Evolutionary conservation across 305 asterid genomes (phyloP), one percentile per base, ranked within the genome.

Genomic region (Euphrasia arctica): DNA sequence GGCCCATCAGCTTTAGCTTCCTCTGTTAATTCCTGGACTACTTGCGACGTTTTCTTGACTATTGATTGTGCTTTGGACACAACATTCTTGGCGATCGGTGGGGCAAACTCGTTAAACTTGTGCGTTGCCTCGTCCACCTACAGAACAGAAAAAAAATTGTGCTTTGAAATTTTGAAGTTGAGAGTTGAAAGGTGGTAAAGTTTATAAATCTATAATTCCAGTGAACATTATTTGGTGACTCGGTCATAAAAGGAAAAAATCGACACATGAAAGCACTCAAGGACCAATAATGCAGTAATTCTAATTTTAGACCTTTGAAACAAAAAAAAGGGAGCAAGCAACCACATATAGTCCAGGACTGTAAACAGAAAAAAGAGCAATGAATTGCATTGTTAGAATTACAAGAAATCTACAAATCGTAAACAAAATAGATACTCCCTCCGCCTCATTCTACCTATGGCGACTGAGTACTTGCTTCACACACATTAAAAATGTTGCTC

Each of bases 1-100:
- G 89, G 94, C 31, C 98, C 95, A 1, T 76, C 72, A 11, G 34
- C 77, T 42, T 63, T 72, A 15, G 82, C 85, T 72, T 91, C 90
- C 56, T 71, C 80, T 0, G 74, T 80, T 66, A 91, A 70, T 57
- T 68, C 75, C 12, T 60, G 64, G 25, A 69, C 85, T 4, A 81
- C 42, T 0, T 75, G 64, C 6, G 83, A 75, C 28, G 71, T 79
- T 65, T 71, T 85, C 43, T 52, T 66, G 22, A 75, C 71, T 1
- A 80, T 36, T 0, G 64, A 25, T 14, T 72, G 74, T 10, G 74
- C 78, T 65, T 55, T 72, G 27, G 13, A 41, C 13, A 55, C 79
- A 9, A 65, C 66, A 1, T 58, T 76, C 78, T 86, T 91, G 9
- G 80, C 95, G 4, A 72, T 32, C 0, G 89, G 87, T 1, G 96